Conservation (phyloP, 2,329 filamentous ascomycete species). For the Monilinia fructigena region DNA sequence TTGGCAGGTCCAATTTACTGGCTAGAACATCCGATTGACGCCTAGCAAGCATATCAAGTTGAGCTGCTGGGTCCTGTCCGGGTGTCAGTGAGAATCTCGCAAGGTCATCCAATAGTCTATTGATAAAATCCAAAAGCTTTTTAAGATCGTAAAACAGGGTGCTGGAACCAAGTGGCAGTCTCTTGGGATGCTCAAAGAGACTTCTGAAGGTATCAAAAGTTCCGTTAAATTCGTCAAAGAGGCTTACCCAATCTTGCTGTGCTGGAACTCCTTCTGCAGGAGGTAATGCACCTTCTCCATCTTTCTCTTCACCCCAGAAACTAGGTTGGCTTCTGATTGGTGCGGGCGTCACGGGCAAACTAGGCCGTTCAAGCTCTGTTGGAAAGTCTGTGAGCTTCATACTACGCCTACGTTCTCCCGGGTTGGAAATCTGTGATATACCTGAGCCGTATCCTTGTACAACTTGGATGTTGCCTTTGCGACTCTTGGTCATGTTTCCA, state of each 20-base stretch:
- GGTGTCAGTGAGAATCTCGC: constrained; percentile 21
- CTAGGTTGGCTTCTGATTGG: constrained; percentile 64
- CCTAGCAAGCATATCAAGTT: constrained; percentile 67
- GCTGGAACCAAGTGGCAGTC: constrained; percentile 1
- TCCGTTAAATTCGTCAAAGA: constrained; percentile 43
- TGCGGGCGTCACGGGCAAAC: constrained; percentile 85
- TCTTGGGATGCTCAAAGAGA: constrained; percentile 18
- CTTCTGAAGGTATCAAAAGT: constrained; percentile 19
- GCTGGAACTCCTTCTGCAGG: constrained; percentile 78
- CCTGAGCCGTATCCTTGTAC: constrained; percentile 39
- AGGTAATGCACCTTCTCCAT: constrained; percentile 61
- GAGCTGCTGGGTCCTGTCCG: constrained; percentile 64
- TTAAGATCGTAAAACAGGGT: constrained; percentile 15
- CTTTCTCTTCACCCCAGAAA: constrained; percentile 59
- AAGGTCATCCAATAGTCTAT: constrained; percentile 20
- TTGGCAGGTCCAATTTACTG: constrained; percentile 48
- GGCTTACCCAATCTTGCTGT: constrained; percentile 93
- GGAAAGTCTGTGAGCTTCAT: constrained; percentile 85
- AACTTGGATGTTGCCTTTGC: constrained; percentile 45
- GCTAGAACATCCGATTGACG: constrained; percentile 64
- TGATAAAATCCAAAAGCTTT: constrained; percentile 17
- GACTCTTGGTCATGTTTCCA: constrained; percentile 67
- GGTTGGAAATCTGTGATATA: constrained; percentile 37
- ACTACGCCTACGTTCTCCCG: constrained; percentile 44
- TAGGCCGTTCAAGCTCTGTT: constrained; percentile 75